Evolutionary conservation across 345 rosid species (phyloP), one percentile per base, ranked within the genome.

Genomic region (Aurinia saxatilis): DNA sequence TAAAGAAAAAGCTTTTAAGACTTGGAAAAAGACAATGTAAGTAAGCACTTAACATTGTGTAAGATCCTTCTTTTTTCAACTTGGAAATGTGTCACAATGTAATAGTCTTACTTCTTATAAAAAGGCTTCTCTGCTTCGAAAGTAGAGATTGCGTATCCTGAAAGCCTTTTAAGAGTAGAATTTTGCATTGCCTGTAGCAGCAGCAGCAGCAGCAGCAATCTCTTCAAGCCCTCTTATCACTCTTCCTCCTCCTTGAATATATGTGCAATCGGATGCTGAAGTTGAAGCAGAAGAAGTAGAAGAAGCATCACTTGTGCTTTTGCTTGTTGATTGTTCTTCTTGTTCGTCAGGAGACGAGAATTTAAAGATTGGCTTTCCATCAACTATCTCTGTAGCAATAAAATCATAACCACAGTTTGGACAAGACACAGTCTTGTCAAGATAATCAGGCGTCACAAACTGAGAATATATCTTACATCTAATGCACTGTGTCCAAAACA

Each of bases 401-500:
- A 86, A 84, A 21, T 82, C 81, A 67, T 79, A 62, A 34, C 51
- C 55, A 57, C 97, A 87, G 42, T 75, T 82, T 5, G 88, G 88
- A 69, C 95, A 90, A 19, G 75, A 64, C 60, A 84, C 81, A 33
- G 79, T 85, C 51, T 78, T 79, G 74, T 87, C 82, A 35, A 90
- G 74, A 64, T 85, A 83, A 37, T 5, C 5, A 40, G 78, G 25
- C 71, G 81, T 84, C 65, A 78, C 68, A 70, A 78, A 85, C 34
- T 87, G 83, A 53, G 73, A 87, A 44, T 81, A 84, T 10, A 85
- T 84, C 73, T 68, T 82, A 4, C 25, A 21, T 21, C 25, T 66
- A 30, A 73, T 79, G 71, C 97, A 90, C 30, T 80, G 46, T 48
- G 97, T 90, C 95, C 90, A 82, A 64, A 87, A 87, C 25, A 21